A percentile compares a stretch with the other conserved stretches of the same genome.
Evolutionary conservation across 768 basidiomycete species (phyloP).

Genomic region (Brasilioporus rufonigricans): DNA sequence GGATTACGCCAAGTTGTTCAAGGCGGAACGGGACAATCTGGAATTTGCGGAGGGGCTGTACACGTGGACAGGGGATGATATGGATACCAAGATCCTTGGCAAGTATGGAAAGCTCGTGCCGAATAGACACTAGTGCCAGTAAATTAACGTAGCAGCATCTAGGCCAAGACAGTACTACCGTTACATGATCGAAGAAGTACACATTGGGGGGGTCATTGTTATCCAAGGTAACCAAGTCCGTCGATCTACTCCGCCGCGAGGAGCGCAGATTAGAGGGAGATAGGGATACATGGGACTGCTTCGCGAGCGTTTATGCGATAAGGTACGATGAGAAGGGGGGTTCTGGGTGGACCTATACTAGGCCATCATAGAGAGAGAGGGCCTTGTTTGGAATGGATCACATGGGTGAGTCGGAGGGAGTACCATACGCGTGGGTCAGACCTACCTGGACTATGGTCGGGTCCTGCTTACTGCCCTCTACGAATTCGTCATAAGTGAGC

Average conservation of each 20-base stretch:
- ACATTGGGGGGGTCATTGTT: conserved; percentile 17
- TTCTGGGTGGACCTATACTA: conserved; percentile 57
- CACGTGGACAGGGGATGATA: conserved; percentile 75
- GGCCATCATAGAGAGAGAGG: conserved; percentile 90
- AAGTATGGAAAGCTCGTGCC: conserved; percentile 66
- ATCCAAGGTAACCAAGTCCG: conserved; percentile 16
- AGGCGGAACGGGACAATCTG: conserved; percentile 88
- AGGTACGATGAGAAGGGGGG: conserved; percentile 14
- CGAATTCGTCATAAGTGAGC: conserved; percentile 95
- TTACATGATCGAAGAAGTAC: conserved; percentile 29
- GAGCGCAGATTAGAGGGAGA: conserved; percentile 28
- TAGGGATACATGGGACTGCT: conserved; percentile 19
- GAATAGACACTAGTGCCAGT: conserved; percentile 20
- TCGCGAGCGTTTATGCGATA: conserved; percentile 23
- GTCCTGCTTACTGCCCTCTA: conserved; percentile 97
- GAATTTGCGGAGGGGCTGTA: conserved; percentile 88
- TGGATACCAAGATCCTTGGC: conserved; percentile 74
- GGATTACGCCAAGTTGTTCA: conserved; percentile 88
- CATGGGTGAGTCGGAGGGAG: conserved; percentile 13
- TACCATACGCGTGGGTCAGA: conserved; percentile 12
- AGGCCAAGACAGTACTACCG: conserved; percentile 14
- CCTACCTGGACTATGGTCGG: conserved; percentile 96
- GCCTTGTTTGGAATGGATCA: conserved; percentile 51
- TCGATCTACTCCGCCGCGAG: conserved; percentile 8
- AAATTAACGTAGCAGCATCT: conserved; percentile 18